A percentile compares a stretch with the other conserved stretches of the same genome.
phyloP scores from a whole-genome alignment of 169 alveolate species.

The Neospora caninum region DNA sequence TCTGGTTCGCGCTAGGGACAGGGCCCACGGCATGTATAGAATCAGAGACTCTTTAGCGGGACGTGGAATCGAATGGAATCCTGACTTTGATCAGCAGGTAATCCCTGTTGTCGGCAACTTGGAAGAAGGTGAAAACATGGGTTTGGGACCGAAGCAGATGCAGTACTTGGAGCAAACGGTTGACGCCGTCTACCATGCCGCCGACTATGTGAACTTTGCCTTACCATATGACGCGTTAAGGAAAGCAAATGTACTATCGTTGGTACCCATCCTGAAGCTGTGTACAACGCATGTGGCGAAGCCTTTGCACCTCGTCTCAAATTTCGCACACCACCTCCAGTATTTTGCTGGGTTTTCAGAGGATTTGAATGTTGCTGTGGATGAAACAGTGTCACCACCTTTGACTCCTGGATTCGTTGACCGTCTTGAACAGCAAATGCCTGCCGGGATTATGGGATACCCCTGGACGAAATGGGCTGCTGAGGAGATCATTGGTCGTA shows the following conservation, averaged over 20 bases:
- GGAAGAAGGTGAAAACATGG: conserved; percentile 65
- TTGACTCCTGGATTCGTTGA: conserved; percentile 47
- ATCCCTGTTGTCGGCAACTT: conserved; percentile 72
- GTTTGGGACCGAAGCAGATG: conserved; percentile 60
- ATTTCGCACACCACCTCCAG: conserved; percentile 73
- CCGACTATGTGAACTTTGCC: conserved; percentile 70
- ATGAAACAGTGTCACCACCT: conserved; percentile 46
- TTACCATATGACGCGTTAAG: conserved; percentile 67
- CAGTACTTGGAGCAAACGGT: conserved; percentile 52
- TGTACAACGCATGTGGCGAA: conserved; percentile 69
- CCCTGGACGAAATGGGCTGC: conserved; percentile 80
- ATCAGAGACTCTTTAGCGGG: conserved; percentile 64
- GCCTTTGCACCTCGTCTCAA: conserved; percentile 74
- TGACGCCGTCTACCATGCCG: conserved; percentile 76
- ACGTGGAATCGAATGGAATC: conserved; percentile 53
- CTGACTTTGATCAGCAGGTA: conserved; percentile 36
- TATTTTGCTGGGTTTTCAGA: conserved; percentile 64
- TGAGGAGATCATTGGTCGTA: conserved; percentile 68
- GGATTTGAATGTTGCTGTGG: conserved; percentile 60
- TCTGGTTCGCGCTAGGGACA: conserved; percentile 69
- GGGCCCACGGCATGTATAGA: conserved; percentile 66
- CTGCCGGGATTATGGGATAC: conserved; percentile 73
- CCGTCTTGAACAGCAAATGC: conserved; percentile 72
- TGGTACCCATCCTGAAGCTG: conserved; percentile 66
- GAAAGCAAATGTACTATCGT: conserved; percentile 71